These are phyloP conservation scores for Entomophthora muscae DNA, from an alignment of 371 early-diverging fungal species.

Conservation along the genomic window DNA sequence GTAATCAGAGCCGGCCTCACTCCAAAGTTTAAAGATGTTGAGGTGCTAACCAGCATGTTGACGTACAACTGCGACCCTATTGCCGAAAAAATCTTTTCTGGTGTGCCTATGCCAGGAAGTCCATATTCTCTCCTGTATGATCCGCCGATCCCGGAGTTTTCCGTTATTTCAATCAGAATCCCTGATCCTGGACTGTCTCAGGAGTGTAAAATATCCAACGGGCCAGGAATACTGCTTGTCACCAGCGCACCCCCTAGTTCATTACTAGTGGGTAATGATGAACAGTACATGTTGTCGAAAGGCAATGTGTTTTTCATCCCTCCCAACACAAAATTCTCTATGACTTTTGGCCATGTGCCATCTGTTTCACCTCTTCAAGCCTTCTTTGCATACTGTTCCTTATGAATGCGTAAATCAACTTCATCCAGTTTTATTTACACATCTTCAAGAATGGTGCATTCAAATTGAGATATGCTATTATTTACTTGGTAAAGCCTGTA, in stretches of 20 bases:
- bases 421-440: too few relatives aligned
- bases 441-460: too few relatives aligned
- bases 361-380: neutral
- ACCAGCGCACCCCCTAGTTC: neutral
- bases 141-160: constrained; percentile 92
- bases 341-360: neutral
- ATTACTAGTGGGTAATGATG: neutral
- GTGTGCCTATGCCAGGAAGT: constrained; percentile 13
- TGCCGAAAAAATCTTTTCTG: constrained; percentile 50
- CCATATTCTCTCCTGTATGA: constrained; percentile 56
- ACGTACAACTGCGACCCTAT: constrained; percentile 75
- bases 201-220: neutral
- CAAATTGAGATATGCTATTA: too few relatives aligned
- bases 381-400: constrained; percentile 1
- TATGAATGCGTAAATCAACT: too few relatives aligned
- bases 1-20: constrained; percentile 94
- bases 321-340: neutral
- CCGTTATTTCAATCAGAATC: constrained; percentile 27
- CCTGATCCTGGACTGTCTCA: neutral
- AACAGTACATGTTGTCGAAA: neutral
- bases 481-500: too few relatives aligned
- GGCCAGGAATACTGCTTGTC: neutral
- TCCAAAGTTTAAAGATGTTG: constrained; percentile 95
- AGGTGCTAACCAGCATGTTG: constrained; percentile 76
- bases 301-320: neutral